These are phyloP conservation scores for Nepenthes gracilis DNA, from an alignment of 148 eudicot genomes.

Conservation along the genomic window DNA sequence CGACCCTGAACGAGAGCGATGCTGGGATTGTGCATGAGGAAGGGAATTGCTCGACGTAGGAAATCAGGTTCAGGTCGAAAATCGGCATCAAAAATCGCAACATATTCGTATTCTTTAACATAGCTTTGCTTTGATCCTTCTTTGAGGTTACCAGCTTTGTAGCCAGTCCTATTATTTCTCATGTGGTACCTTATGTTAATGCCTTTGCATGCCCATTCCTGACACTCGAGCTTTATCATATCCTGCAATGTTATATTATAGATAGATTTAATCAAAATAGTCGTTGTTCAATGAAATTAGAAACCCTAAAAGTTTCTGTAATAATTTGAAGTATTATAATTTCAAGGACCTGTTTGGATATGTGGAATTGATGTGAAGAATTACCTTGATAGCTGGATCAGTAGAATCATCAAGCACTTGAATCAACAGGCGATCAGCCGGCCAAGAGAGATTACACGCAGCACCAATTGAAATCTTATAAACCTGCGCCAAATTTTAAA, in stretches of 20 bases:
- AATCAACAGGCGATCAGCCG: slow-evolving; percentile 28
- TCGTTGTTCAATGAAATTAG: too few relatives aligned
- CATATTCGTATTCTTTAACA: slow-evolving; percentile 35
- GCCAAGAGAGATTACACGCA: slow-evolving; percentile 34
- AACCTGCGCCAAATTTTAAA: slow-evolving; percentile 13
- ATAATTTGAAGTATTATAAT: too few relatives aligned
- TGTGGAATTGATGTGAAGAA: slow-evolving; percentile 1
- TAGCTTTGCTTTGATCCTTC: slow-evolving; percentile 34
- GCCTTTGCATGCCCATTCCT: slow-evolving; percentile 26
- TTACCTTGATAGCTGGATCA: slow-evolving; percentile 27
- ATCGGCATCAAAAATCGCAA: slow-evolving; percentile 47
- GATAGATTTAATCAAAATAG: too few relatives aligned
- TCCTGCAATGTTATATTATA: slow-evolving; percentile 12
- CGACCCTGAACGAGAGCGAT: slow-evolving; percentile 53
- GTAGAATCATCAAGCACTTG: slow-evolving; percentile 51
- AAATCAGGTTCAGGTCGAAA: slow-evolving; percentile 48
- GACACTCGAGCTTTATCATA: slow-evolving; percentile 32
- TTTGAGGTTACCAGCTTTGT: slow-evolving; percentile 39
- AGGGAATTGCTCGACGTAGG: slow-evolving; percentile 44
- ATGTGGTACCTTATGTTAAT: slow-evolving; percentile 30
- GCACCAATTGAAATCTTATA: slow-evolving; percentile 44
- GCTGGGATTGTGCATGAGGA: slow-evolving; percentile 39
- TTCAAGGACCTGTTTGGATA: neutral
- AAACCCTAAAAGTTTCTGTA: too few relatives aligned
- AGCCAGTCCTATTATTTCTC: slow-evolving; percentile 36